These are phyloP conservation scores for Coemansia sp. DNA, from an alignment of 192 early-diverging fungal genomes.

Conservation along the genomic window DNA sequence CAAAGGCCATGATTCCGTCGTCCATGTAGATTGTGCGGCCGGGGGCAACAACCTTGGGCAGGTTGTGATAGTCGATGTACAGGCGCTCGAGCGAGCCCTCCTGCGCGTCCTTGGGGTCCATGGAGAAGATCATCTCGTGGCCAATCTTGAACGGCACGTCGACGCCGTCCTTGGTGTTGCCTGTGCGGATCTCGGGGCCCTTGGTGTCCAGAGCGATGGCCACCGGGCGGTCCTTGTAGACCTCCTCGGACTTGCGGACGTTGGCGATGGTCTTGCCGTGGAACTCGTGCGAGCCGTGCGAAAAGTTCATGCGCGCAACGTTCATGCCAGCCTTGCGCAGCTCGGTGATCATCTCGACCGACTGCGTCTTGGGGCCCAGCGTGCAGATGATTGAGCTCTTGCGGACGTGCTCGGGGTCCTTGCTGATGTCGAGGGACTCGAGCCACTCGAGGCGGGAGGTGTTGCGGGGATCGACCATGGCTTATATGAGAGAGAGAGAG, in stretches of 20 bases:
- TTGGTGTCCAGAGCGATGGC: constrained; percentile 83
- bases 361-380: constrained; percentile 75
- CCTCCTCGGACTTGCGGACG: constrained; percentile 54
- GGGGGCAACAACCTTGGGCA: constrained; percentile 68
- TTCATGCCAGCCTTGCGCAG: constrained; percentile 77
- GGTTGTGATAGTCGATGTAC: constrained; percentile 79
- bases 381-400: constrained; percentile 85
- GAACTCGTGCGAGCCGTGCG: constrained; percentile 67
- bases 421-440: constrained; percentile 59
- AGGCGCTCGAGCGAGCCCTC: constrained; percentile 62
- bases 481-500: background rate
- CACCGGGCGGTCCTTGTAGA: constrained; percentile 46
- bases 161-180: constrained; percentile 68
- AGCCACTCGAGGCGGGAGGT: constrained; percentile 73
- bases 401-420: constrained; percentile 56
- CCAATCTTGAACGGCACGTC: constrained; percentile 72
- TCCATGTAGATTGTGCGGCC: constrained; percentile 85
- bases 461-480: constrained; percentile 49
- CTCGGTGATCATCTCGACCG: constrained; percentile 62
- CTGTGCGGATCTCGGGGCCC: constrained; percentile 86
- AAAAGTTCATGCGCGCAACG: constrained; percentile 78
- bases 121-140: constrained; percentile 76
- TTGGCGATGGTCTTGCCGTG: constrained; percentile 71
- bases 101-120: constrained; percentile 59
- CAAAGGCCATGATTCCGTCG: constrained; percentile 94